Evolutionary conservation across 495 filamentous ascomycete genomes (phyloP).

Genomic region (Aspergillus funiculosus): DNA sequence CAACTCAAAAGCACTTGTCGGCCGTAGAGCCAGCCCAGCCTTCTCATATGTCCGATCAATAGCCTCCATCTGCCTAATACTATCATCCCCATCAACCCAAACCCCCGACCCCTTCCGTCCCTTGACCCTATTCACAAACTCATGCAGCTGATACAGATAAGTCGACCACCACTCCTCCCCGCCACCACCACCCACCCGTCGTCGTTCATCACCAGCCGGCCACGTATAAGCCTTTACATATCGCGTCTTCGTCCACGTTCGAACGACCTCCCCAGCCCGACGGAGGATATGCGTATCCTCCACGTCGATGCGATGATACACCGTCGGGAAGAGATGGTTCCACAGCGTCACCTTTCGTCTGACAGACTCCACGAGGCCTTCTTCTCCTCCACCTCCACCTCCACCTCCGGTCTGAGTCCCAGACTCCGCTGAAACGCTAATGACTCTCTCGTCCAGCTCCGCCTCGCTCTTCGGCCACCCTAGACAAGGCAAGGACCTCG

Average conservation of each 20-base stretch:
- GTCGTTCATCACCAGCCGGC: slow-evolving; percentile 31
- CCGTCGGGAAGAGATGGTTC: slow-evolving; percentile 31
- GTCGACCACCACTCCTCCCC: slow-evolving; percentile 40
- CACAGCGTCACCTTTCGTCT: slow-evolving; percentile 39
- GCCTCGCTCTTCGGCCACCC: slow-evolving; percentile 27
- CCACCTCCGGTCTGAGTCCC: no score
- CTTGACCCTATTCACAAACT: slow-evolving; percentile 51
- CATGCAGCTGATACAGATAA: slow-evolving; percentile 50
- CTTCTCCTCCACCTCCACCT: slow-evolving; percentile 24
- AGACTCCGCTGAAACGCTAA: no score
- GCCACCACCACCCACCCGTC: no score
- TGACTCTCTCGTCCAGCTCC: slow-evolving; percentile 21
- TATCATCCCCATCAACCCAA: slow-evolving; percentile 49
- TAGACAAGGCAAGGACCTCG: slow-evolving; percentile 17
- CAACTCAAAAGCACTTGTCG: no score
- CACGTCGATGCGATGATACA: slow-evolving; percentile 51
- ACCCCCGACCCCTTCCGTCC: slow-evolving; percentile 34
- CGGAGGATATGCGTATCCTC: slow-evolving; percentile 39
- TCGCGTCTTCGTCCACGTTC: slow-evolving; percentile 40
- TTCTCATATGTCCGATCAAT: slow-evolving; percentile 49
- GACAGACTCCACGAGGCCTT: slow-evolving; percentile 16
- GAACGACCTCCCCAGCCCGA: slow-evolving; percentile 23
- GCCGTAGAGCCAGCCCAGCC: slow-evolving; percentile 31
- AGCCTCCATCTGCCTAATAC: slow-evolving; percentile 47
- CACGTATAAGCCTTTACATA: slow-evolving; percentile 44